Evolutionary conservation across 2,329 filamentous ascomycete species (phyloP).

Genomic region (Aspergillus novofumigatus): DNA sequence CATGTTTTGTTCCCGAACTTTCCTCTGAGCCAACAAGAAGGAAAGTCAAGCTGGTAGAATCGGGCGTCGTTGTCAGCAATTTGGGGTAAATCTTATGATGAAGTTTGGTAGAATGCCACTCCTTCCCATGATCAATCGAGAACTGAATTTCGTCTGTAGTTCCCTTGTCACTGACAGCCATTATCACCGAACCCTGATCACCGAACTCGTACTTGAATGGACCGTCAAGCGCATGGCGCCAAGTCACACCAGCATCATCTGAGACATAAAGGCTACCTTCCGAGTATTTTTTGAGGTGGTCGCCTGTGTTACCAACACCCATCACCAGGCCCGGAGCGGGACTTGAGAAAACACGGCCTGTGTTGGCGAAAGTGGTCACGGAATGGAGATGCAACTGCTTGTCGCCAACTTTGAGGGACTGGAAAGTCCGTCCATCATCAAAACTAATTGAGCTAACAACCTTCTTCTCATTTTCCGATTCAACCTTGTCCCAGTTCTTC

Average conservation of each 20-base stretch:
- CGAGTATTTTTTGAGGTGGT: constrained; percentile 63
- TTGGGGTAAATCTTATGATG: constrained; percentile 66
- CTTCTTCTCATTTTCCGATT: constrained; percentile 57
- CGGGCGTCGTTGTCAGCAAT: constrained; percentile 79
- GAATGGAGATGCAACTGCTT: constrained; percentile 82
- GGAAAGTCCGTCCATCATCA: constrained; percentile 87
- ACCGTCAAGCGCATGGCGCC: constrained; percentile 68
- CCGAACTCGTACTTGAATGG: constrained; percentile 96
- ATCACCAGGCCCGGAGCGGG: constrained; percentile 89
- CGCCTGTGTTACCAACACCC: constrained; percentile 87
- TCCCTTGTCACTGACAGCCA: constrained; percentile 69
- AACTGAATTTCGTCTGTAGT: constrained; percentile 63
- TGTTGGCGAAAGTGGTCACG: constrained; percentile 76
- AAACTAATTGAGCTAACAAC: constrained; percentile 82
- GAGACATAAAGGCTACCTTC: constrained; percentile 83
- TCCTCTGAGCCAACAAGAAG: constrained; percentile 65
- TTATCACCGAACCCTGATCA: constrained; percentile 81
- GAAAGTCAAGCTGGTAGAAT: constrained; percentile 91
- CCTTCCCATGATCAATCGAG: constrained; percentile 83
- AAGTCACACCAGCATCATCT: constrained; percentile 82
- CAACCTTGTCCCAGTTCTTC: constrained; percentile 75
- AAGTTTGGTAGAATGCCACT: constrained; percentile 71
- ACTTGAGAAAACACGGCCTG: constrained; percentile 86
- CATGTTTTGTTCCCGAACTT: constrained; percentile 48
- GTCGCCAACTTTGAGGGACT: constrained; percentile 63